Evolutionary conservation across 371 early-diverging fungal species (phyloP).

Genomic region (Dinochytrium kinnereticum): DNA sequence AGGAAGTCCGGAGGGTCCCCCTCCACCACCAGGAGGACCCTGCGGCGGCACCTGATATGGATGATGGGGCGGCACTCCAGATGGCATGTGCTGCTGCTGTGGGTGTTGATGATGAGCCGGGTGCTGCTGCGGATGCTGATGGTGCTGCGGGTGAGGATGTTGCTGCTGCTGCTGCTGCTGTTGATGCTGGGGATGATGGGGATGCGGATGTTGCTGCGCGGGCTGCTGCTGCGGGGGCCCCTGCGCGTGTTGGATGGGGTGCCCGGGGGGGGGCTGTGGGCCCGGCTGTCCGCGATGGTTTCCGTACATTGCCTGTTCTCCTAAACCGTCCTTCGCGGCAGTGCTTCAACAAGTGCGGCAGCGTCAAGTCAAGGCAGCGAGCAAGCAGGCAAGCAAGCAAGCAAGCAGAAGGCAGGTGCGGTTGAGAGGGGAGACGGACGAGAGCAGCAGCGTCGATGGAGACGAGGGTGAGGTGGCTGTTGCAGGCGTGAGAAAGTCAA

Average conservation of each 20-base stretch:
- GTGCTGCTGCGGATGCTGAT: slow-evolving; percentile 19
- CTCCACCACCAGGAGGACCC: not conserved
- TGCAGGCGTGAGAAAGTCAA: too few relatives aligned
- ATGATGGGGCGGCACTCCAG: slow-evolving; percentile 1
- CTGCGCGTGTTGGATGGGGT: slow-evolving; percentile 1
- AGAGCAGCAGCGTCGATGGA: not conserved
- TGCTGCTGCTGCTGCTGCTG: slow-evolving; percentile 19
- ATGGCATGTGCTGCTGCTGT: slow-evolving; percentile 1
- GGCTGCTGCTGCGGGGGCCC: slow-evolving; percentile 2
- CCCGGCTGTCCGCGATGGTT: slow-evolving; percentile 18
- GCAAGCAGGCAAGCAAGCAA: slow-evolving; percentile 68
- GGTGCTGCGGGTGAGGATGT: slow-evolving; percentile 15
- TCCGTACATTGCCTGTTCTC: not conserved
- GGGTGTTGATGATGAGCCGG: too few relatives aligned
- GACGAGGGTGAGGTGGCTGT: too few relatives aligned
- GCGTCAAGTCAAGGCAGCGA: too few relatives aligned
- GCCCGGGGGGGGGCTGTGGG: slow-evolving; percentile 6
- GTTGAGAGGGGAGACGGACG: not conserved
- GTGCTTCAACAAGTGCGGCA: not conserved
- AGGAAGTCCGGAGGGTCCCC: slow-evolving; percentile 7
- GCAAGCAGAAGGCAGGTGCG: slow-evolving; percentile 69
- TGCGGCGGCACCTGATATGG: slow-evolving; percentile 46
- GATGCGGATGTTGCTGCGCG: slow-evolving; percentile 25
- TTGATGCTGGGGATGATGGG: slow-evolving; percentile 16
- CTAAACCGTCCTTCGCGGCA: not conserved